Percentiles rank a stretch among this genome's conserved stretches.
These are phyloP conservation scores for Melastoma candidum DNA, from an alignment of 441 rosid species.

Conservation along the genomic window DNA sequence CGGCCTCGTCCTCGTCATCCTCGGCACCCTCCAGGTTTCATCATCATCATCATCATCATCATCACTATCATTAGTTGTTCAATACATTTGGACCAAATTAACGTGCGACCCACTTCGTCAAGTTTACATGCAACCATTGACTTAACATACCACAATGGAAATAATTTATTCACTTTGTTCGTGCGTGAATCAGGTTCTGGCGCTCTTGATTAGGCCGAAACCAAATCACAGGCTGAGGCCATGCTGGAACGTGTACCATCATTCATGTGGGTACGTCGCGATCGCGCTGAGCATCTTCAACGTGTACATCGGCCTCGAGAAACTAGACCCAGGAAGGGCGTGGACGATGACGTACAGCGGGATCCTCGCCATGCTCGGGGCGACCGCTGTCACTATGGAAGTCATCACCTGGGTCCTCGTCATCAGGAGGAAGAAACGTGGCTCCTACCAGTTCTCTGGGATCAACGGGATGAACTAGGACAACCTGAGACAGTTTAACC, in stretches of 20 bases:
- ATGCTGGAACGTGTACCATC: neutral
- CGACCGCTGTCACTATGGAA: constrained; percentile 6
- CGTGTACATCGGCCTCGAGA: constrained; percentile 13
- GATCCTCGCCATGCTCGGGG: constrained; percentile 4
- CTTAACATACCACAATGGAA: too few relatives aligned
- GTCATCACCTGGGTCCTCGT: constrained; percentile 11
- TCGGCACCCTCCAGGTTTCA: constrained; percentile 12
- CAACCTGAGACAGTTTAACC: neutral
- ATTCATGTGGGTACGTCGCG: constrained; percentile 2
- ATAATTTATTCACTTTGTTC: neutral
- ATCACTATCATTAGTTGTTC: too few relatives aligned
- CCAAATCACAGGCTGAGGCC: constrained; percentile 1
- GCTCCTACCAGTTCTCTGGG: neutral
- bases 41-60: too few relatives aligned
- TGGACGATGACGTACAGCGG: constrained; percentile 7
- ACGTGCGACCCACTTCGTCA: too few relatives aligned
- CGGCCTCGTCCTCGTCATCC: constrained; percentile 10
- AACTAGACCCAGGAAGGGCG: constrained; percentile 7
- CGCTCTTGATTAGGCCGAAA: constrained; percentile 3
- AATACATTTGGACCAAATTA: too few relatives aligned
- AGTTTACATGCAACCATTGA: too few relatives aligned
- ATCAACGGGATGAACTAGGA: neutral
- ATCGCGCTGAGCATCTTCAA: constrained; percentile 13
- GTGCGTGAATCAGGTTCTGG: neutral
- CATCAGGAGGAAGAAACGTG: constrained; percentile 3